A percentile compares a stretch with the other conserved stretches of the same genome.
phyloP scores from a whole-genome alignment of 768 basidiomycete genomes.

The Tulasnella sp. region DNA sequence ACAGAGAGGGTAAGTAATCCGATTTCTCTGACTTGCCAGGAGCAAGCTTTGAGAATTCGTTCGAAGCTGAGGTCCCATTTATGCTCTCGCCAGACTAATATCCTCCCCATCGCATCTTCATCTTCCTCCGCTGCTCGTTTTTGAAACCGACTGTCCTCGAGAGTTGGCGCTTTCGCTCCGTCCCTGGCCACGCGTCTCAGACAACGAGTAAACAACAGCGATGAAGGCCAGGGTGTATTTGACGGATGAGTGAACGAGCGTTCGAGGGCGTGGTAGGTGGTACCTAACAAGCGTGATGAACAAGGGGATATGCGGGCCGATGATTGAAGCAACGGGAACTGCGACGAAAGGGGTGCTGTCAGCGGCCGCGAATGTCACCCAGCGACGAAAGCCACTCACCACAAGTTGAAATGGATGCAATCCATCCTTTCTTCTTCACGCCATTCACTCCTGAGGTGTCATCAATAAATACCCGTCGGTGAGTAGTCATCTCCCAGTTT shows the following conservation, averaged over 20 bases:
- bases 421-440: too few relatives aligned
- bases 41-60: not conserved
- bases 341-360: constrained; percentile 54
- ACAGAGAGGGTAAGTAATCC: not conserved
- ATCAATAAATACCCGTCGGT: too few relatives aligned
- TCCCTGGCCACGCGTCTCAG: constrained; percentile 73
- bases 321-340: constrained; percentile 43
- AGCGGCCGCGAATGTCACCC: too few relatives aligned
- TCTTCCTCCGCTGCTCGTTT: constrained; percentile 36
- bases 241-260: too few relatives aligned
- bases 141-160: constrained; percentile 38
- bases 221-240: too few relatives aligned
- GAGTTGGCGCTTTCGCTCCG: constrained; percentile 24
- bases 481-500: too few relatives aligned
- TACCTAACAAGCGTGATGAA: too few relatives aligned
- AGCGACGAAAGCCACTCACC: too few relatives aligned
- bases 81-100: constrained; percentile 61
- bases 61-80: constrained; percentile 54
- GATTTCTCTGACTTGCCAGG: constrained; percentile 42
- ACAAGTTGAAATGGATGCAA: too few relatives aligned
- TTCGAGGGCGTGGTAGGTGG: too few relatives aligned
- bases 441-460: too few relatives aligned
- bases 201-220: constrained; percentile 43
- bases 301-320: too few relatives aligned
- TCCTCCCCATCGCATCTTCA: constrained; percentile 45